Evolutionary conservation across 495 filamentous ascomycete genomes (phyloP).

Genomic region (Annulohypoxylon moriforme): DNA sequence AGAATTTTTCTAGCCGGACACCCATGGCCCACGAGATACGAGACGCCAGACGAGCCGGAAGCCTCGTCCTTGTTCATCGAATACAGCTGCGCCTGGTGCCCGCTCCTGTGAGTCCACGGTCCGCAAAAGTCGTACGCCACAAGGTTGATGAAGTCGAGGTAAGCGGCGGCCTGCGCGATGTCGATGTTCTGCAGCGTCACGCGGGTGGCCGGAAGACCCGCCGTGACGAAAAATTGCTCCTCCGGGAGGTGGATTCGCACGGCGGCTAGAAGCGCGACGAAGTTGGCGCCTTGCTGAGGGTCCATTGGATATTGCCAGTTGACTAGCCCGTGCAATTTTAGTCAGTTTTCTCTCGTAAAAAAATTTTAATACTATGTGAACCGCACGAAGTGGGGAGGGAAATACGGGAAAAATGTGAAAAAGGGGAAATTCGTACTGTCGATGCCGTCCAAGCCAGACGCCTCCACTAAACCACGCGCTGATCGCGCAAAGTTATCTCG

Average conservation of each 20-base stretch:
- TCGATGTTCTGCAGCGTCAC: constrained; percentile 82
- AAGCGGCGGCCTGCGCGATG: constrained; percentile 68
- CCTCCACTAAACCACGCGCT: constrained; percentile 76
- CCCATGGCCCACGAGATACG: constrained; percentile 71
- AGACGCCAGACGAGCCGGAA: constrained; percentile 74
- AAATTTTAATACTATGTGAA: no score
- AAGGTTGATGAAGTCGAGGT: constrained; percentile 83
- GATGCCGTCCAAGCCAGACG: constrained; percentile 84
- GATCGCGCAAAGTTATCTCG: constrained; percentile 78
- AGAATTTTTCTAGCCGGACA: constrained; percentile 81
- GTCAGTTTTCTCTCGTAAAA: constrained; percentile 15
- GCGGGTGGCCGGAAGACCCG: constrained; percentile 81
- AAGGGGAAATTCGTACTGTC: constrained; percentile 71
- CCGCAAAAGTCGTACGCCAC: constrained; percentile 92
- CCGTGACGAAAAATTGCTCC: constrained; percentile 79
- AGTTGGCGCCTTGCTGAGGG: constrained; percentile 74
- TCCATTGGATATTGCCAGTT: constrained; percentile 91
- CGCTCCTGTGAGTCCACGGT: constrained; percentile 74
- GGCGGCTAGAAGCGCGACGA: constrained; percentile 74
- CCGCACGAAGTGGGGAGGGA: not conserved
- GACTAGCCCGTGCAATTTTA: constrained; percentile 57
- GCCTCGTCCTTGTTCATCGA: constrained; percentile 65
- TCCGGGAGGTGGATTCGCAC: constrained; percentile 78
- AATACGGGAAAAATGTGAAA: constrained; percentile 5
- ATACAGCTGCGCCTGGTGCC: constrained; percentile 85